Conservation (phyloP, 805 yeast species). For the Komagataella ulmi region DNA sequence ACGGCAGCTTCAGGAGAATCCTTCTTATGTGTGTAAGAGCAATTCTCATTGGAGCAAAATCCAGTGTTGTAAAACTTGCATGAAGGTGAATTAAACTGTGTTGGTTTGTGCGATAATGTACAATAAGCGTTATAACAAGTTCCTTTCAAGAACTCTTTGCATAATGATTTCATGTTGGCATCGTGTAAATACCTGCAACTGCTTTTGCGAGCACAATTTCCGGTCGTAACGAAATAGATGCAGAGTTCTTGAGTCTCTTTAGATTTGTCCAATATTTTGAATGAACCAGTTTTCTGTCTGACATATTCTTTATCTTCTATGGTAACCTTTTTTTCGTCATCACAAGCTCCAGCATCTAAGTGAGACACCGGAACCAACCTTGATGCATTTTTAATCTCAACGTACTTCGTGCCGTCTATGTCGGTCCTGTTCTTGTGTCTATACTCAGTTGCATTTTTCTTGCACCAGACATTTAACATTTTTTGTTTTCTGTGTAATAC, state of each 20-base stretch:
- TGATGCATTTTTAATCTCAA: slow-evolving; percentile 25
- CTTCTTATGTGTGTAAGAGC: slow-evolving; percentile 37
- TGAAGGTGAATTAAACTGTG: slow-evolving; percentile 45
- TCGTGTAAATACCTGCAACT: slow-evolving; percentile 44
- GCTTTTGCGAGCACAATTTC: slow-evolving; percentile 37
- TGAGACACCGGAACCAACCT: slow-evolving; percentile 25
- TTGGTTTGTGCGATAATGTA: slow-evolving; percentile 39
- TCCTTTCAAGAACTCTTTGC: slow-evolving; percentile 33
- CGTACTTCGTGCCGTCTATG: slow-evolving; percentile 29
- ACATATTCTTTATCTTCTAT: slow-evolving; percentile 3
- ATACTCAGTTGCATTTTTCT: slow-evolving; percentile 20
- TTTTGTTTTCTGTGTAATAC: slow-evolving; percentile 8
- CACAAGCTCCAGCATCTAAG: neutral
- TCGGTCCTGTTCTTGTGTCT: slow-evolving; percentile 31
- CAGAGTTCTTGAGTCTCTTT: slow-evolving; percentile 22
- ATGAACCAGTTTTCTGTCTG: neutral
- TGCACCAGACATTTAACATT: slow-evolving; percentile 6
- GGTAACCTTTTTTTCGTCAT: slow-evolving; percentile 2
- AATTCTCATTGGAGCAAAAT: slow-evolving; percentile 31
- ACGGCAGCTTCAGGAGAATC: slow-evolving; percentile 24
- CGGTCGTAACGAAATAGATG: slow-evolving; percentile 20
- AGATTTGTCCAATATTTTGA: slow-evolving; percentile 8
- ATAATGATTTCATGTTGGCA: slow-evolving; percentile 34
- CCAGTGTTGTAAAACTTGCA: slow-evolving; percentile 40
- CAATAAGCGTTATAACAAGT: slow-evolving; percentile 38